Conservation (phyloP, 2,329 filamentous ascomycete species). For the Cadophora gregata region DNA sequence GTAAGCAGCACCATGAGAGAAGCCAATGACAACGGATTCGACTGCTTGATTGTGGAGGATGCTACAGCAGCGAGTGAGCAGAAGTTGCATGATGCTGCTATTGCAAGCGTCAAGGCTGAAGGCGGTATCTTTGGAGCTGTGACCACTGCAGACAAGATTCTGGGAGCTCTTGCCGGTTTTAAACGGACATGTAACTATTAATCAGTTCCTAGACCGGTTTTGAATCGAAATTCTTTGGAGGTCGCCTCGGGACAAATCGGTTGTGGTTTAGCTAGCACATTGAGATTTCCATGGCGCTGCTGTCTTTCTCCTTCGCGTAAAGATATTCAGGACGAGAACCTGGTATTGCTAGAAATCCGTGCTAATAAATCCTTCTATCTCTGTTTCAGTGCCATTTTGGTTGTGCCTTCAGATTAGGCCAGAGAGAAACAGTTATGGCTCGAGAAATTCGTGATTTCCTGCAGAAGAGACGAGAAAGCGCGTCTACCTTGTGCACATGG, state of each 20-base stretch:
- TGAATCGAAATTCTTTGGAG: not conserved
- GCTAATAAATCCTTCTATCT: too few species aligned
- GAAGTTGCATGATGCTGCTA: conserved; percentile 39
- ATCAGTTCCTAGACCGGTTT: not conserved
- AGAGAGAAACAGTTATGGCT: too few species aligned
- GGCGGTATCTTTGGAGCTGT: conserved; percentile 48
- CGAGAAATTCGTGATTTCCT: too few species aligned
- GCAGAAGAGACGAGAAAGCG: too few species aligned
- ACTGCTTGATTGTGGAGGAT: conserved; percentile 44
- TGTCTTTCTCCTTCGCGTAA: too few species aligned
- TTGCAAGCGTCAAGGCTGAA: conserved; percentile 43
- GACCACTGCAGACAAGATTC: conserved; percentile 33
- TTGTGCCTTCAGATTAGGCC: too few species aligned
- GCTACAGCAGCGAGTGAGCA: conserved; percentile 42
- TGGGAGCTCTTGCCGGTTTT: conserved; percentile 15
- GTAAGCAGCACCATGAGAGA: conserved; percentile 46
- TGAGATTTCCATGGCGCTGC: too few species aligned
- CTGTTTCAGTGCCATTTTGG: too few species aligned
- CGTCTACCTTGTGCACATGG: too few species aligned
- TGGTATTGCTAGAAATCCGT: too few species aligned
- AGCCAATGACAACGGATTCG: conserved; percentile 45
- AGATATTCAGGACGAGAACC: too few species aligned
- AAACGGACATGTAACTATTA: not conserved
- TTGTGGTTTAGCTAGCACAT: not conserved
- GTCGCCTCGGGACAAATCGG: too few species aligned